These are phyloP conservation scores for Rhododendron vialii DNA, from an alignment of 148 eudicot genomes.

Conservation along the genomic window DNA sequence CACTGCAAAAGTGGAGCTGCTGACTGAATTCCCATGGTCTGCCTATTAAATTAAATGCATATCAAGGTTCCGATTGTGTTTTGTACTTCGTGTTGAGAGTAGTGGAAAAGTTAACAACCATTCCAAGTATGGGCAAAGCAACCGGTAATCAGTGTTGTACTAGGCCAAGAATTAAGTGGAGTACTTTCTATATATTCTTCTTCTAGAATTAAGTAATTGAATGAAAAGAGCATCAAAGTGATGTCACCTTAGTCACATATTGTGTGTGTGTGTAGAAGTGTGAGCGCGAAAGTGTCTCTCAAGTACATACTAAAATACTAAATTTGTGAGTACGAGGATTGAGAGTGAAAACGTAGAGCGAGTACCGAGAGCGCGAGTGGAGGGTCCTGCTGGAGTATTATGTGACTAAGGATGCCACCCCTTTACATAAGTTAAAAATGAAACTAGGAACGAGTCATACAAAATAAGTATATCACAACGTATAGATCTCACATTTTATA, in stretches of 20 bases:
- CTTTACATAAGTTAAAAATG: not conserved
- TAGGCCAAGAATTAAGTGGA: not conserved
- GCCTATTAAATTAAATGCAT: not conserved
- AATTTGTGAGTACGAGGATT: not conserved
- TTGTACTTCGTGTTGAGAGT: not conserved
- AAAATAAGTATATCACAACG: not conserved
- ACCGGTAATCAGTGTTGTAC: not conserved
- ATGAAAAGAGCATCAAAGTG: not conserved
- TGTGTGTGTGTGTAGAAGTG: not conserved
- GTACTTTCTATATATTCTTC: not conserved
- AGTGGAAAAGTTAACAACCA: not conserved
- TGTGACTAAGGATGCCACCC: not conserved
- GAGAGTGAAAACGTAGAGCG: not conserved
- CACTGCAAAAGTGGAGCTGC: not conserved
- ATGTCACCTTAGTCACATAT: not conserved
- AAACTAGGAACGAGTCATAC: not conserved
- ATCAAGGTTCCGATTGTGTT: not conserved
- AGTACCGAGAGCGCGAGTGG: not conserved
- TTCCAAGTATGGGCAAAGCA: not conserved
- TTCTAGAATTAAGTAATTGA: not conserved
- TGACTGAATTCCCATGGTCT: not conserved
- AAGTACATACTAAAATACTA: not conserved
- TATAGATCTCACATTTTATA: not conserved
- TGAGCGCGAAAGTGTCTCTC: not conserved
- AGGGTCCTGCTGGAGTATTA: not conserved